Evolutionary conservation across 2,329 filamentous ascomycete genomes (phyloP).

Genomic region (Ophiostoma sp.): DNA sequence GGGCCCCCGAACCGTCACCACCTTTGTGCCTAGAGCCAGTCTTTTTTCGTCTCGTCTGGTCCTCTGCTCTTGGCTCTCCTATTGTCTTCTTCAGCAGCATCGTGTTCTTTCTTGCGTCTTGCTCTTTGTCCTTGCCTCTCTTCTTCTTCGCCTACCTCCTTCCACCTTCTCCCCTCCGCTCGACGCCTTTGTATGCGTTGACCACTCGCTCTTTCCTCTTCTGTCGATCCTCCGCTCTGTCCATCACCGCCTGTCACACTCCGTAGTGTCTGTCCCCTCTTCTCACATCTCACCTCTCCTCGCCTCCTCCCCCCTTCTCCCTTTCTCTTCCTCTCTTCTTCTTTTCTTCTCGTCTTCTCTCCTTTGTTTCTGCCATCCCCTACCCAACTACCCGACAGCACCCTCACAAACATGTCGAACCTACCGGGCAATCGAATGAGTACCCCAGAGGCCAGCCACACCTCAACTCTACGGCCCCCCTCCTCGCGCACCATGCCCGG

Average conservation of each 20-base stretch:
- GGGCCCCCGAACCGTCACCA: slow-evolving; percentile 20
- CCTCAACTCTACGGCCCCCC: slow-evolving; percentile 76
- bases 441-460: slow-evolving; percentile 84
- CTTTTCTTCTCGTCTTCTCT: background rate
- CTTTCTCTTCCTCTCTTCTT: background rate
- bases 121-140: slow-evolving; percentile 21
- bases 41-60: slow-evolving; percentile 8
- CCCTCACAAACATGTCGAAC: slow-evolving; percentile 55
- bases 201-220: slow-evolving; percentile 12
- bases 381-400: background rate
- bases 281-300: background rate
- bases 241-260: slow-evolving; percentile 11
- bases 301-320: background rate
- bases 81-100: slow-evolving; percentile 25
- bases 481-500: slow-evolving; percentile 70
- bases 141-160: slow-evolving; percentile 17
- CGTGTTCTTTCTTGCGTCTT: slow-evolving; percentile 11
- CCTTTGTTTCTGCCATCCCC: background rate
- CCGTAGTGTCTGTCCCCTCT: background rate
- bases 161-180: slow-evolving; percentile 15
- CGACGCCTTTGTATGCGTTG: slow-evolving; percentile 8
- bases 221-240: background rate
- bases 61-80: background rate
- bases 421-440: slow-evolving; percentile 86
- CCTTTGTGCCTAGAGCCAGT: slow-evolving; percentile 17